Conservation (phyloP, 1,284 basidiomycete species). For the Volvariella volvacea region DNA sequence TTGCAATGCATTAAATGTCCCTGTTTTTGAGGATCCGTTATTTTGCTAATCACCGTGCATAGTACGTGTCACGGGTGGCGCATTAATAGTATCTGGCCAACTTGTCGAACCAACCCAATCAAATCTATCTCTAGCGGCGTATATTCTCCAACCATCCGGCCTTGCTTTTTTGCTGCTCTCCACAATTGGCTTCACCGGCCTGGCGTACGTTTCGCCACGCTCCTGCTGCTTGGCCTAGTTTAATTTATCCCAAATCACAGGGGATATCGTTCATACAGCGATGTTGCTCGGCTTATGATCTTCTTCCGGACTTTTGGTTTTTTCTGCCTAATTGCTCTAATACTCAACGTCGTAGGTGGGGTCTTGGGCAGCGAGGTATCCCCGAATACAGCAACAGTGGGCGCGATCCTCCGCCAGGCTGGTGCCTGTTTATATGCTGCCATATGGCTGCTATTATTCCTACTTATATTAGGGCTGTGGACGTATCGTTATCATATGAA, state of each 20-base stretch:
- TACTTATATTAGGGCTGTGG: constrained; percentile 41
- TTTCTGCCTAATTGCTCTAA: constrained; percentile 35
- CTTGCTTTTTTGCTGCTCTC: constrained; percentile 47
- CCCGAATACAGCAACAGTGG: constrained; percentile 20
- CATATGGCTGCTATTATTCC: constrained; percentile 36
- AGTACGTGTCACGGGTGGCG: constrained; percentile 56
- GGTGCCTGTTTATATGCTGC: constrained; percentile 44
- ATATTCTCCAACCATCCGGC: constrained; percentile 49
- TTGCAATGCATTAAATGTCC: not conserved
- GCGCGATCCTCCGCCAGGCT: constrained; percentile 37
- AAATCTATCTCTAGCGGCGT: constrained; percentile 41
- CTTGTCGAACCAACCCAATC: constrained; percentile 20
- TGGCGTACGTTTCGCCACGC: constrained; percentile 44
- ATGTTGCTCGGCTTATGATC: constrained; percentile 29
- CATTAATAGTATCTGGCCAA: constrained; percentile 48
- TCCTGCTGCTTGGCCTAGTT: not conserved
- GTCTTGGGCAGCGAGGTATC: constrained; percentile 29
- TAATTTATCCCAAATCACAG: constrained; percentile 14
- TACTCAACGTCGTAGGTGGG: constrained; percentile 46
- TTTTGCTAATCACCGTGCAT: no score
- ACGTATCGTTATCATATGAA: constrained; percentile 38
- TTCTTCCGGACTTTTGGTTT: constrained; percentile 35
- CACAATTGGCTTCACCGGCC: constrained; percentile 52
- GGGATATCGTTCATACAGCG: constrained; percentile 41
- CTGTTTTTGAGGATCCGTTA: no score